phyloP scores from a whole-genome alignment of 768 basidiomycete species.

The Collybia sp. region DNA sequence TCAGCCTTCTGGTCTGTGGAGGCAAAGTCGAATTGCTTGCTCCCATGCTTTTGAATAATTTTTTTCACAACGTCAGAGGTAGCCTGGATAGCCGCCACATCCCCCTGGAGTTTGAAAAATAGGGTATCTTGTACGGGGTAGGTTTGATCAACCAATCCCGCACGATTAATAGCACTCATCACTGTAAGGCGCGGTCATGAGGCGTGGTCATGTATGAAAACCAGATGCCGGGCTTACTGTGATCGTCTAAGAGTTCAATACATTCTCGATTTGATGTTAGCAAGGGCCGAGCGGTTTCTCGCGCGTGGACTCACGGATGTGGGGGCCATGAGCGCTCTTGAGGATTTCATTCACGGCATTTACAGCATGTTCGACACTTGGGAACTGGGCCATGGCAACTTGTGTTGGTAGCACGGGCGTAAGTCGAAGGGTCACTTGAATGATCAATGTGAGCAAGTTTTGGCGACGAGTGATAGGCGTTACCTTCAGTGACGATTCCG shows the following conservation, averaged over 20 bases:
- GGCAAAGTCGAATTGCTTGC: slow-evolving; percentile 68
- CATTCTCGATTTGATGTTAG: slow-evolving; percentile 53
- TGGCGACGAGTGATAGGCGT: neutral
- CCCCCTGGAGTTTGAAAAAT: slow-evolving; percentile 91
- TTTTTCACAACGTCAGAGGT: slow-evolving; percentile 54
- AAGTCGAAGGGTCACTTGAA: slow-evolving; percentile 72
- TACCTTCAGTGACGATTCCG: slow-evolving; percentile 86
- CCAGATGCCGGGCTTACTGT: slow-evolving; percentile 35
- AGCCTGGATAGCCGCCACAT: slow-evolving; percentile 49
- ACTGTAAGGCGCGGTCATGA: slow-evolving; percentile 30
- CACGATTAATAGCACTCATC: slow-evolving; percentile 74
- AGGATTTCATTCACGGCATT: slow-evolving; percentile 80
- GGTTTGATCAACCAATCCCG: slow-evolving; percentile 52
- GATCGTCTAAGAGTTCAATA: slow-evolving; percentile 80
- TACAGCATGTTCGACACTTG: slow-evolving; percentile 71
- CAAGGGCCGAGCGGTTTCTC: neutral
- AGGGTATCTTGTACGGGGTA: slow-evolving; percentile 76
- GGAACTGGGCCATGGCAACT: slow-evolving; percentile 88
- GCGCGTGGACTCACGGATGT: slow-evolving; percentile 55
- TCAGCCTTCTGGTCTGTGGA: slow-evolving; percentile 71
- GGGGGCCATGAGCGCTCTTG: slow-evolving; percentile 58
- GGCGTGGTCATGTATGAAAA: neutral
- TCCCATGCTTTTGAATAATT: slow-evolving; percentile 66
- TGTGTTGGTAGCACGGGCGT: slow-evolving; percentile 78
- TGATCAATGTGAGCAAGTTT: neutral